Evolutionary conservation across 805 yeast genomes (phyloP).

Genomic region (Cyberlindnera amylophila): DNA sequence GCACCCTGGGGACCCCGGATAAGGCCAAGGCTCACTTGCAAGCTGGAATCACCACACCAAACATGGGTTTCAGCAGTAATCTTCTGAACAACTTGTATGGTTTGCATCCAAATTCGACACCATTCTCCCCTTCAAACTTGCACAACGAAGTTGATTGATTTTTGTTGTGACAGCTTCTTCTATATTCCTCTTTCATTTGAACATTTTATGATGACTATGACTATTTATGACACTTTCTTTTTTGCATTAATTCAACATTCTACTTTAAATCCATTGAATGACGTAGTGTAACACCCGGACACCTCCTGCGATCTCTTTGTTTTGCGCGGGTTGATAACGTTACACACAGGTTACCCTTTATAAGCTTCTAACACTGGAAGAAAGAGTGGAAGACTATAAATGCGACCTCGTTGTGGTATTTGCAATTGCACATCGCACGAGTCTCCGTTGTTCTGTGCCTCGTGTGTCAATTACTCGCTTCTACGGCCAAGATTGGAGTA

Average conservation of each 20-base stretch:
- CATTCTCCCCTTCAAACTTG: constrained; percentile 13
- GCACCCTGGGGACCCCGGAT: constrained; percentile 5
- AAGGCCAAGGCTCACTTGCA: constrained; percentile 15
- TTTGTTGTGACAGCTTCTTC: not conserved
- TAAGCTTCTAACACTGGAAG: no score
- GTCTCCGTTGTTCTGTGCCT: constrained; percentile 8
- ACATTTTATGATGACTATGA: not conserved
- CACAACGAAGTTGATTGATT: constrained; percentile 19
- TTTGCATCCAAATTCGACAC: constrained; percentile 26
- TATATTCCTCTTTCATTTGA: not conserved
- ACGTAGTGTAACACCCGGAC: not conserved
- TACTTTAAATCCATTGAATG: no score
- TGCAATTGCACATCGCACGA: no score
- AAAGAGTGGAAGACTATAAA: not conserved
- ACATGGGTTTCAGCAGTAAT: constrained; percentile 22
- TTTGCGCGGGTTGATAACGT: no score
- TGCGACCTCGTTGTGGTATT: constrained; percentile 1
- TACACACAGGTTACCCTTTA: no score
- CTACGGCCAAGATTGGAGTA: constrained; percentile 17
- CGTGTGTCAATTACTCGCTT: constrained; percentile 15
- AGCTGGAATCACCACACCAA: constrained; percentile 15
- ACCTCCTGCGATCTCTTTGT: not conserved
- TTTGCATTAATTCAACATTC: no score
- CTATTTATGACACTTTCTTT: not conserved
- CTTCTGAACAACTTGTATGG: constrained; percentile 27